Conservation (phyloP, 345 rosid genomes). For the Cardamine occulta region DNA sequence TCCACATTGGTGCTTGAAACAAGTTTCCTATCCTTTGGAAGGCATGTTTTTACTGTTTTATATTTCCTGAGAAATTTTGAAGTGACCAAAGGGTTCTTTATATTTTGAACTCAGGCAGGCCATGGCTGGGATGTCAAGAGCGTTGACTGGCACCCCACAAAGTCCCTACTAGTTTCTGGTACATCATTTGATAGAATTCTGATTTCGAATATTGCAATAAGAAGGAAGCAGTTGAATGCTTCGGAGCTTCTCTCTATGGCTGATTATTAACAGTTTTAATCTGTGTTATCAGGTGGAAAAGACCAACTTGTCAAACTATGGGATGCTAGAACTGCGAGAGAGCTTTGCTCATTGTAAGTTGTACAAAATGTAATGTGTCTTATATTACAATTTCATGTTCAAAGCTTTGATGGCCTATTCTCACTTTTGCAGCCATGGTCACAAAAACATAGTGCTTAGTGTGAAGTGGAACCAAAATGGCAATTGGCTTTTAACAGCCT, state of each 20-base stretch:
- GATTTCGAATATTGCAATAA: constrained; percentile 18
- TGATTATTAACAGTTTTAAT: constrained; percentile 16
- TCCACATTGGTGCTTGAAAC: background rate
- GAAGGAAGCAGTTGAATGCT: constrained; percentile 4
- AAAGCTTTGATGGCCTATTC: constrained; percentile 33
- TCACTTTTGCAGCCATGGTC: constrained; percentile 84
- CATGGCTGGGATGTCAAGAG: constrained; percentile 99
- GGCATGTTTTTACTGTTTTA: background rate
- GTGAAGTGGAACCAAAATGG: constrained; percentile 99
- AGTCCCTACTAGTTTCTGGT: constrained; percentile 95
- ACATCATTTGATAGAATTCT: constrained; percentile 17
- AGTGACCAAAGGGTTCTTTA: constrained; percentile 57
- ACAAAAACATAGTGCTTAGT: constrained; percentile 93
- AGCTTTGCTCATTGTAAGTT: constrained; percentile 93
- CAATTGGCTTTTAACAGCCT: constrained; percentile 94
- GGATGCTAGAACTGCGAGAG: constrained; percentile 93
- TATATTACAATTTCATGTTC: background rate
- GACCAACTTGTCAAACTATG: constrained; percentile 98
- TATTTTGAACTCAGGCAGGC: constrained; percentile 97
- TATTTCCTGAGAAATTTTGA: constrained; percentile 29
- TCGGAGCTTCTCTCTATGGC: constrained; percentile 21
- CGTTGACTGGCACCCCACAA: constrained; percentile 99
- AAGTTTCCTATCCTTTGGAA: constrained; percentile 6
- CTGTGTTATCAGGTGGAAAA: constrained; percentile 71
- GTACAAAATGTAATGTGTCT: constrained; percentile 21